These are phyloP conservation scores for Steccherinum ochraceum DNA, from an alignment of 768 basidiomycete genomes.

Conservation along the genomic window DNA sequence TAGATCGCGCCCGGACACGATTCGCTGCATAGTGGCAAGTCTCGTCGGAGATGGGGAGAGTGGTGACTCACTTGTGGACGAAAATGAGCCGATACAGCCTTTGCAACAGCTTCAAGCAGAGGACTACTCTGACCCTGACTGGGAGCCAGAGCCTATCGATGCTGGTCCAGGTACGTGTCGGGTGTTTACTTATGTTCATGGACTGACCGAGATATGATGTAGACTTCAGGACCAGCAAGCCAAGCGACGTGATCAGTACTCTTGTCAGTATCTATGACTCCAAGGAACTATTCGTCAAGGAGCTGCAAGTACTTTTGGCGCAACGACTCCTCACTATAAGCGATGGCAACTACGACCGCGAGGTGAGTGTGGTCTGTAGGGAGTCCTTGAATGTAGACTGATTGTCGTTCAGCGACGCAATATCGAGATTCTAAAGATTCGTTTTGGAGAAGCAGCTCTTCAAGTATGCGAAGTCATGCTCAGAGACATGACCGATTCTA, in stretches of 20 bases:
- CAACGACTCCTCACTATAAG: slow-evolving; percentile 76
- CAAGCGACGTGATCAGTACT: slow-evolving; percentile 91
- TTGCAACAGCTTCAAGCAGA: slow-evolving; percentile 73
- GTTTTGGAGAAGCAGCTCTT: slow-evolving; percentile 89
- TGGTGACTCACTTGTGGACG: slow-evolving; percentile 77
- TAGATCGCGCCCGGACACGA: slow-evolving; percentile 87
- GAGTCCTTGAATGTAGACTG: too few relatives aligned
- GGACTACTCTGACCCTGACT: slow-evolving; percentile 86
- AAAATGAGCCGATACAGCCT: slow-evolving; percentile 74
- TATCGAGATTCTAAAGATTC: slow-evolving; percentile 89
- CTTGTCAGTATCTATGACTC: slow-evolving; percentile 98
- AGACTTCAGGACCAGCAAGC: slow-evolving; percentile 91
- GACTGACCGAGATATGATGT: slow-evolving; percentile 1
- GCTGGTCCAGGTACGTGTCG: slow-evolving; percentile 81
- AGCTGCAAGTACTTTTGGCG: slow-evolving; percentile 87
- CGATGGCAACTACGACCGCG: slow-evolving; percentile 74
- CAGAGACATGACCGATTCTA: slow-evolving; percentile 94
- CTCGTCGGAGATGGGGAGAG: slow-evolving; percentile 83
- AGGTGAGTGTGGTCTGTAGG: slow-evolving; percentile 32
- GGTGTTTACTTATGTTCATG: too few relatives aligned
- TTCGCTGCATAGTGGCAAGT: slow-evolving; percentile 86
- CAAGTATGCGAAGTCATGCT: slow-evolving; percentile 99
- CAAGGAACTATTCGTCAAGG: slow-evolving; percentile 93
- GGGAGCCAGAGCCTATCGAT: slow-evolving; percentile 95
- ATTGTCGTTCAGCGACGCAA: slow-evolving; percentile 69